Evolutionary conservation across 179 eudicot species (phyloP).

Genomic region (Gypsophila paniculata): DNA sequence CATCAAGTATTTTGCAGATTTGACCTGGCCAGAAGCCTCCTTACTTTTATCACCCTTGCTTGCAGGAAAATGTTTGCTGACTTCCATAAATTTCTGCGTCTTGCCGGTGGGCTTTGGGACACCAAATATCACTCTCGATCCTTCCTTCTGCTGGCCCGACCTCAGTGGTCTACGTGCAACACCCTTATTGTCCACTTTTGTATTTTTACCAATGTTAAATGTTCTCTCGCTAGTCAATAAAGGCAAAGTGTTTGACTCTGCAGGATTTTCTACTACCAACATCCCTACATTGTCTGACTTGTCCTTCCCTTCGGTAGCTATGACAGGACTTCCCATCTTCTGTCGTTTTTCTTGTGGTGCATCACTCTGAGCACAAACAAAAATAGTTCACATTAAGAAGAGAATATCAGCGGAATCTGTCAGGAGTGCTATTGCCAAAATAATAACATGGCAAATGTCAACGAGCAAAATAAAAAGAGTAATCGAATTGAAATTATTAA

Average conservation of each 20-base stretch:
- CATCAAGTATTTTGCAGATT: slow-evolving; percentile 45
- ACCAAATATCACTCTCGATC: slow-evolving; percentile 78
- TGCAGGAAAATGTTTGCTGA: slow-evolving; percentile 78
- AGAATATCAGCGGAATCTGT: background rate
- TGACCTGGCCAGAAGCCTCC: slow-evolving; percentile 45
- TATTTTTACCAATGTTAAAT: slow-evolving; percentile 60
- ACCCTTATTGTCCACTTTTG: slow-evolving; percentile 42
- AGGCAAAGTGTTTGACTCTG: slow-evolving; percentile 39
- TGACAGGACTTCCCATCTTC: slow-evolving; percentile 44
- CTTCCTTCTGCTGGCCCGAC: slow-evolving; percentile 67
- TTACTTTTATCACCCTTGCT: slow-evolving; percentile 44
- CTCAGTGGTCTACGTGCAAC: slow-evolving; percentile 48
- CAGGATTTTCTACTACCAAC: slow-evolving; percentile 33
- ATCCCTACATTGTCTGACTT: slow-evolving; percentile 30
- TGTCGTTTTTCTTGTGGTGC: slow-evolving; percentile 67
- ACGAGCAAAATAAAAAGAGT: background rate
- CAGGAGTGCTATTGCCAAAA: background rate
- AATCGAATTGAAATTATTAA: background rate
- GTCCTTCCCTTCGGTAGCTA: slow-evolving; percentile 38
- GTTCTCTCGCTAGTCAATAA: slow-evolving; percentile 55
- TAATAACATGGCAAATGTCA: background rate
- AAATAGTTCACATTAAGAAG: background rate
- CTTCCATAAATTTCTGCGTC: slow-evolving; percentile 89
- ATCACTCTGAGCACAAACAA: slow-evolving; percentile 54
- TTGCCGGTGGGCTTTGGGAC: slow-evolving; percentile 90